A percentile compares a stretch with the other conserved stretches of the same genome.
phyloP scores from a whole-genome alignment of 306 rosid genomes.

The Amphicarpaea edgeworthii region DNA sequence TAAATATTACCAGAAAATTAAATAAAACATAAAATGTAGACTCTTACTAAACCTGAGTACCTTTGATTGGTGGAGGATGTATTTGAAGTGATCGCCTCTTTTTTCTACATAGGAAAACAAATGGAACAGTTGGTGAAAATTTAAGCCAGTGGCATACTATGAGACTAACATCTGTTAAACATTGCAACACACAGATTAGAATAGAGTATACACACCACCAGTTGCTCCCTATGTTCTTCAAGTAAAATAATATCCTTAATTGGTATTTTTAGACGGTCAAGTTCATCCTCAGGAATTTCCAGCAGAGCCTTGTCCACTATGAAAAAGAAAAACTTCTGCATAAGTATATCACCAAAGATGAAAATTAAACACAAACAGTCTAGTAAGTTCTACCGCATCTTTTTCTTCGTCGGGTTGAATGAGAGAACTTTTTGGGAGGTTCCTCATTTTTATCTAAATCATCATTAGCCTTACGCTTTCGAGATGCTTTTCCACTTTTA shows the following conservation, averaged over 20 bases:
- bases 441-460: constrained; percentile 51
- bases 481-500: constrained; percentile 64
- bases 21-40: constrained; percentile 1
- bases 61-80: constrained; percentile 60
- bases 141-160: constrained; percentile 30
- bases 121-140: constrained; percentile 30
- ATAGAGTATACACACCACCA: constrained; percentile 59
- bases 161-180: not conserved
- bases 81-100: constrained; percentile 63
- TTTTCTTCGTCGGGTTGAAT: constrained; percentile 76
- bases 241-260: constrained; percentile 76
- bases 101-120: constrained; percentile 64
- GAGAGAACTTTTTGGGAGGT: constrained; percentile 75
- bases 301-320: constrained; percentile 80
- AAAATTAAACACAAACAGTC: constrained; percentile 21
- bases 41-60: constrained; percentile 47
- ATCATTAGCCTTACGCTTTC: constrained; percentile 54
- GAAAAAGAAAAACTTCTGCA: constrained; percentile 47
- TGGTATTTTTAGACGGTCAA: constrained; percentile 62
- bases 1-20: constrained; percentile 1
- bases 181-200: constrained; percentile 22
- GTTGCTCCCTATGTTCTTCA: constrained; percentile 73
- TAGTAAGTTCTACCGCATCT: constrained; percentile 62
- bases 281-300: constrained; percentile 78
- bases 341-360: constrained; percentile 22